Evolutionary conservation across 2,329 filamentous ascomycete genomes (phyloP), one percentile per base, ranked within the genome.

Genomic region (Colletotrichum lindemuthianum): DNA sequence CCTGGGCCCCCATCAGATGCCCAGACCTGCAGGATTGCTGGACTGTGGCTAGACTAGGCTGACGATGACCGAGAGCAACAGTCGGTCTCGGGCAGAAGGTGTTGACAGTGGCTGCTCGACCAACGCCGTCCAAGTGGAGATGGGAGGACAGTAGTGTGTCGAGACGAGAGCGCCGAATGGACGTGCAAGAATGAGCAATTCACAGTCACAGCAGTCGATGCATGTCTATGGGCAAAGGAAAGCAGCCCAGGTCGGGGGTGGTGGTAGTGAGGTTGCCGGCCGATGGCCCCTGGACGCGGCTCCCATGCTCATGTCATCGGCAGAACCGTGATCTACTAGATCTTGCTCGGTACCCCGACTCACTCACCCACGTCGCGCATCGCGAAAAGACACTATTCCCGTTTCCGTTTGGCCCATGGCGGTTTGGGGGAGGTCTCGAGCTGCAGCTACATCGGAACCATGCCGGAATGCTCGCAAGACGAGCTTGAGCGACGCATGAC

Each of bases 31-130:
- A 52, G 16, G 40, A 49, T 36, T 47, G 15, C 51, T 63, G 63
- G 41, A 48, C 63, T 57, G 32, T 41, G 58, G 63, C 63, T 57
- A 63, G 58, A 61, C 63, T 57, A 63, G 63, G 33, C 49, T 37
- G 55, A 44, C 43, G 32, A 33, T 36, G 37, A 40, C 43, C 37
- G 37, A 34, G 37, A 51, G 49, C 63, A 47, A 60, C 45, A 34
- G 52, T 65, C 52, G 51, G 58, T 51, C 61, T 61, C 49, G 51
- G 47, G 47, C 63, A 43, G 59, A 47, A 58, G 39, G 58, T 65
- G 50, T 56, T 58, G 55, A 58, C 45, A 47, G 59, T 65, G 58
- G 63, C 63, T 63, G 51, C 51, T 37, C 52, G 51, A 55, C 47
- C 39, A 37, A 45, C 40, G 45, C 52, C 13, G 41, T 50, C 58